Evolutionary conservation across 352 stramenopile species (phyloP), one percentile per base, ranked within the genome.

Genomic region (Globisporangium canariense): DNA sequence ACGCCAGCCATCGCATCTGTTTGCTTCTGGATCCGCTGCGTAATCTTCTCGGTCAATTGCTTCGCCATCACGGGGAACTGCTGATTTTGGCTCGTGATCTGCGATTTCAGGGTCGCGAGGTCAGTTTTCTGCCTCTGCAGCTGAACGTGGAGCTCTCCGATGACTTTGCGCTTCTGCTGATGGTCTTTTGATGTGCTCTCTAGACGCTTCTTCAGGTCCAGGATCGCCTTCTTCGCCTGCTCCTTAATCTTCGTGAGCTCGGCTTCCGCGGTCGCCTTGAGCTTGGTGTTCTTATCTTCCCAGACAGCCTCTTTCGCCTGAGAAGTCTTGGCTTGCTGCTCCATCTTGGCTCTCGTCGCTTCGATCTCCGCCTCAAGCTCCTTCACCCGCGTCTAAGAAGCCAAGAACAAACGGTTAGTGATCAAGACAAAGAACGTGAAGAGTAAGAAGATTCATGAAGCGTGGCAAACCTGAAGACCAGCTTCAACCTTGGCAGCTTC

Each of bases 221-320:
- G 58, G 52, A 96, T 94, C 46, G 88, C 86, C 65, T 90, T 90
- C 66, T 96, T 96, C 2, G 88, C 88, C 38, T 96, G 88, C 58
- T 96, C 83, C 59, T 96, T 94, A 58, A 93, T 92, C 54, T 93
- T 96, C 40, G 67, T 71, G 22, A 94, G 75, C 54, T 96, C 87
- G 0, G 54, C 68, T 56, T 96, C 87, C 0, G 85, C 85, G 4
- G 80, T 89, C 4, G 76, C 65, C 66, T 96, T 94, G 4, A 96
- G 73, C 57, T 93, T 93, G 25, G 82, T 67, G 51, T 93, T 73
- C 30, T 81, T 90, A 51, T 91, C 86, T 54, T 89, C 74, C 68
- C 69, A 87, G 22, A 73, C 73, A 0, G 71, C 64, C 50, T 88
- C 74, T 53, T 89, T 89, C 4, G 69, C 57, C 28, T 82, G 70